Conservation (phyloP, 345 rosid genomes). For the Kernera saxatilis region DNA sequence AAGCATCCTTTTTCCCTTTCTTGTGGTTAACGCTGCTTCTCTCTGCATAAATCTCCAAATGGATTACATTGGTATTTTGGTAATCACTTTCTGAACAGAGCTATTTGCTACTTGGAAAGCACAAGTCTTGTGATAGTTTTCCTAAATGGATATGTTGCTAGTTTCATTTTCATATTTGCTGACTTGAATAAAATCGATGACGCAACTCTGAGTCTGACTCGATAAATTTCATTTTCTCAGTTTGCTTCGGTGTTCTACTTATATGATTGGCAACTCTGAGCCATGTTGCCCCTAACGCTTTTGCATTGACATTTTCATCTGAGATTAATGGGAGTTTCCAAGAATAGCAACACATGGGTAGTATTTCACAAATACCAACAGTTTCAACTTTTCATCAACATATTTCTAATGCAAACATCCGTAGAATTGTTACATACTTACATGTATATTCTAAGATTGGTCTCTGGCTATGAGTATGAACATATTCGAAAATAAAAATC, state of each 20-base stretch:
- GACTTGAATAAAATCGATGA: slow-evolving; percentile 11
- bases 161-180: not conserved
- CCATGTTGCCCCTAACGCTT: not conserved
- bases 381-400: not conserved
- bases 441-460: not conserved
- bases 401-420: not conserved
- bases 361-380: not conserved
- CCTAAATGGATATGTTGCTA: slow-evolving; percentile 7
- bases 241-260: not conserved
- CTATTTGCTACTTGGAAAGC: slow-evolving; percentile 1
- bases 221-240: not conserved
- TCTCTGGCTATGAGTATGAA: not conserved
- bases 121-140: not conserved
- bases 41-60: slow-evolving; percentile 15
- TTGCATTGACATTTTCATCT: not conserved
- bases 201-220: not conserved
- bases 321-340: not conserved
- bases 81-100: not conserved
- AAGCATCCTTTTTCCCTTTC: slow-evolving; percentile 7
- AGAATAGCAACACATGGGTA: not conserved
- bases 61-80: slow-evolving; percentile 9
- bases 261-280: not conserved
- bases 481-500: not conserved
- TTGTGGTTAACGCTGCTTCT: not conserved
- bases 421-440: not conserved